Base-by-base conservation (phyloP, 1,284 basidiomycete species). In the Mycena sp. region DNA sequence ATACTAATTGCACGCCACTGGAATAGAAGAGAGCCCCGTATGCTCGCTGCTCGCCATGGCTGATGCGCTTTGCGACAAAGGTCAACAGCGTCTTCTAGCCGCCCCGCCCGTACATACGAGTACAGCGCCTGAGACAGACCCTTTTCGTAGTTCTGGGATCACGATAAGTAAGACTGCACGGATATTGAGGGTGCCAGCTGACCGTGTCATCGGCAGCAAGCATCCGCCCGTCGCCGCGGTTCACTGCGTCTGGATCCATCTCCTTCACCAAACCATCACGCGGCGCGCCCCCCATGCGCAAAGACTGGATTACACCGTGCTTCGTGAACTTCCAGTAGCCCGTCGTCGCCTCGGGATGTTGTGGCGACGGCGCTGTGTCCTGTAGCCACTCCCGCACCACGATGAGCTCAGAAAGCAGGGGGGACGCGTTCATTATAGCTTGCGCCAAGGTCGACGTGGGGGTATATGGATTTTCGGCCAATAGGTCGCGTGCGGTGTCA, bases 21-120 rank as follows among this genome's bases (percentile, higher is more conserved):
- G 72, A 93, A 93, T n/a, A 93, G 72, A 35, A 86, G 74, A 0
- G 92, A 89, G 2, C 95, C 95, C 5, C 91, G 86, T 30, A 97
- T 87, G 60, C 90, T 92, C 0, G 94, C 94, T 0, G 94, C 94
- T 29, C 95, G 85, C 96, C 96, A 99, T 3, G 94, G 91, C 69
- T 97, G 93, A 65, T 95, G 90, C 0, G 93, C 91, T 70, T 89
- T 89, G 67, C 90, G 81, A 73, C 94, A 97, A 14, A 96, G 79
- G 40, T 93, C 90, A 10, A 96, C 82, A 0, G 96, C 96, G 19
- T 92, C 88, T 28, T 92, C 91, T 19, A 98, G 77, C 67, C 90
- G 83, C 17, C 97, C 97, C 4, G 91, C 88, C 32, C 95, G 87
- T 9, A 95, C 81, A 68, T 91, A 91, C 35, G 88, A 85, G 76